Evolutionary conservation across 345 rosid species (phyloP).

Genomic region (Acer negundo): DNA sequence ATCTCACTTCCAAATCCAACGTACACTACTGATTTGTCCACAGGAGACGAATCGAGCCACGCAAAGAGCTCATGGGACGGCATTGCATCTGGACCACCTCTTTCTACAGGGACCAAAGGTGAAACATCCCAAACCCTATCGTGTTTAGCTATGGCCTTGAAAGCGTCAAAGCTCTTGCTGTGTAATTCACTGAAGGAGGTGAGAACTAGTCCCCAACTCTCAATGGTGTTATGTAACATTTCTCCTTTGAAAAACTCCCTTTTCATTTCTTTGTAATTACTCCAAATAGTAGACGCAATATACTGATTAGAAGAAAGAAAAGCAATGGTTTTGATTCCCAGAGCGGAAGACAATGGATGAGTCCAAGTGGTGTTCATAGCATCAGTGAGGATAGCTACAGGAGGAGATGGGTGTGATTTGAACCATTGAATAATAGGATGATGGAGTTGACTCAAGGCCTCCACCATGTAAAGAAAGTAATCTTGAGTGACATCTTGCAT

Average conservation of each 20-base stretch:
- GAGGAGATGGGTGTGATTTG: slow-evolving; percentile 7
- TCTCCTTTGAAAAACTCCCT: no score
- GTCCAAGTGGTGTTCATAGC: no score
- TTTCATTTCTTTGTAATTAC: no score
- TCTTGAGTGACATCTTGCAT: slow-evolving; percentile 22
- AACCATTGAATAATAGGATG: slow-evolving; percentile 27
- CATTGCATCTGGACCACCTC: not conserved
- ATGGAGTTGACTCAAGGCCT: slow-evolving; percentile 17
- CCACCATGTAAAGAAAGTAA: not conserved
- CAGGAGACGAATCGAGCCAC: slow-evolving; percentile 18
- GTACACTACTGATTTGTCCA: slow-evolving; percentile 3
- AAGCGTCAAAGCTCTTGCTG: not conserved
- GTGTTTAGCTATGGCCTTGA: not conserved
- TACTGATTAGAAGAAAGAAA: no score
- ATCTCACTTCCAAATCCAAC: slow-evolving; percentile 19
- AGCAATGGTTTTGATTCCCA: no score
- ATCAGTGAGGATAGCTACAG: no score
- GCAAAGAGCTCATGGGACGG: not conserved
- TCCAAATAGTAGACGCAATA: no score
- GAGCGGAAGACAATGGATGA: no score
- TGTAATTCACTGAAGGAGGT: slow-evolving; percentile 16
- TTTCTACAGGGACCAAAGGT: slow-evolving; percentile 6
- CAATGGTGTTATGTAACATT: no score
- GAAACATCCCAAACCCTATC: slow-evolving; percentile 23
- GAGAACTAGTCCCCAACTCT: slow-evolving; percentile 15